Percentiles rank a stretch among this genome's conserved stretches.
Conservation (phyloP, 2,329 filamentous ascomycete genomes). For the Aspergillus latus region DNA sequence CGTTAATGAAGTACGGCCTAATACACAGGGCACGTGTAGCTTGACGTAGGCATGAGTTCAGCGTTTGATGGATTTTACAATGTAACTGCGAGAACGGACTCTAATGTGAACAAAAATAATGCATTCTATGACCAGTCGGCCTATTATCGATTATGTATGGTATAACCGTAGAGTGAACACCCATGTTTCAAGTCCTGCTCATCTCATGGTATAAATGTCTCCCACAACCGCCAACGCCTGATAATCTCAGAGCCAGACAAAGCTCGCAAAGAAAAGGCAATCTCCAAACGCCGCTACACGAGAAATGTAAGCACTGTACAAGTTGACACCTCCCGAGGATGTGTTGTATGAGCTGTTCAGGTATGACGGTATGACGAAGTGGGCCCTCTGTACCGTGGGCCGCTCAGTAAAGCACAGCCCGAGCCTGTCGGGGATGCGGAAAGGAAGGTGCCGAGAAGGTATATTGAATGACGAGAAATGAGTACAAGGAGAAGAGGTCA, state of each 20-base stretch:
- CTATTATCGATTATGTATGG: conserved; percentile 23
- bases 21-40: no score
- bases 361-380: neutral
- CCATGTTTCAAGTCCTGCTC: conserved; percentile 23
- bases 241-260: conserved; percentile 9
- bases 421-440: neutral
- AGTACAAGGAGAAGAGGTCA: conserved; percentile 3
- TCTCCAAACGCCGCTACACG: conserved; percentile 15
- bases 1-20: no score
- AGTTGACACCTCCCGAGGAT: neutral
- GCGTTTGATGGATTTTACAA: no score
- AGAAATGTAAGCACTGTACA: conserved; percentile 6
- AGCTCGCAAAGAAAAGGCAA: conserved; percentile 3
- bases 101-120: conserved; percentile 3
- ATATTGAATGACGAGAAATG: neutral
- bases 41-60: no score
- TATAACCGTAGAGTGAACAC: conserved; percentile 19
- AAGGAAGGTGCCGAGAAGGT: neutral
- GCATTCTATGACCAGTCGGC: conserved; percentile 14
- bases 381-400: neutral
- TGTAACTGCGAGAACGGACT: neutral
- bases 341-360: neutral
- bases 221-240: conserved; percentile 9
- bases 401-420: neutral
- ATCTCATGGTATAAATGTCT: conserved; percentile 21